A percentile compares a stretch with the other conserved stretches of the same genome.
phyloP scores from a whole-genome alignment of 176 grass and related monocot species.

The Thinopyrum elongatum region DNA sequence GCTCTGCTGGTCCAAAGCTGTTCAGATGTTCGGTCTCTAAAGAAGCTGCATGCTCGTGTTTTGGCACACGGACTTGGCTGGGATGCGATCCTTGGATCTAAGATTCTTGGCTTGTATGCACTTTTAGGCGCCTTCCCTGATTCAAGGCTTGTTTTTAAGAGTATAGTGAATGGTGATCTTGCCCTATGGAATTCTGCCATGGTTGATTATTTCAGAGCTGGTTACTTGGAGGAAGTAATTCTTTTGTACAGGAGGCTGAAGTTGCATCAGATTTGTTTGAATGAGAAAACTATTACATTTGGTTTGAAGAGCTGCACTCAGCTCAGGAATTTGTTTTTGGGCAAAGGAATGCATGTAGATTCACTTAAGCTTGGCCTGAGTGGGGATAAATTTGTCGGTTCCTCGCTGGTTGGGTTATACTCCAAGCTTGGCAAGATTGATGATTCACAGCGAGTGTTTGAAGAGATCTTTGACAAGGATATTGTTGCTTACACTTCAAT shows the following conservation, averaged over 20 bases:
- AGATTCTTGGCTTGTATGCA: slow-evolving; percentile 39
- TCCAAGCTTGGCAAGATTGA: slow-evolving; percentile 35
- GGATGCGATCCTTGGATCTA: slow-evolving; percentile 39
- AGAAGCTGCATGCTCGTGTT: slow-evolving; percentile 51
- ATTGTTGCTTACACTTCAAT: slow-evolving; percentile 53
- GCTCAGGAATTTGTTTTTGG: slow-evolving; percentile 36
- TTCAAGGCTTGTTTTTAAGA: slow-evolving; percentile 42
- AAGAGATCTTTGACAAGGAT: slow-evolving; percentile 58
- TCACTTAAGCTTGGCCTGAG: slow-evolving; percentile 53
- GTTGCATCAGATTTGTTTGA: slow-evolving; percentile 16
- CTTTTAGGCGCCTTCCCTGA: slow-evolving; percentile 39
- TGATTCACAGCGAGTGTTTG: slow-evolving; percentile 37
- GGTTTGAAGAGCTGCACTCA: slow-evolving; percentile 57
- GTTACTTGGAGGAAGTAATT: slow-evolving; percentile 46
- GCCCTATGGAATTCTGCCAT: slow-evolving; percentile 59
- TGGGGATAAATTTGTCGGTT: slow-evolving; percentile 54
- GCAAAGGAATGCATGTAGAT: slow-evolving; percentile 48
- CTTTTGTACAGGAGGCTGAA: slow-evolving; percentile 44
- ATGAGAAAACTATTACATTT: slow-evolving; percentile 52
- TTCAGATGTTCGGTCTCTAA: slow-evolving; percentile 37
- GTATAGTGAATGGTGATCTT: slow-evolving; percentile 34
- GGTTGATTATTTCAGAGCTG: slow-evolving; percentile 52
- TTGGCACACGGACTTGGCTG: slow-evolving; percentile 34
- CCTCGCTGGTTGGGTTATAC: slow-evolving; percentile 59
- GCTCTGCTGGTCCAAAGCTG: slow-evolving; percentile 16